phyloP scores from a whole-genome alignment of 2,329 filamentous ascomycete species.

The Talaromyces sp. region DNA sequence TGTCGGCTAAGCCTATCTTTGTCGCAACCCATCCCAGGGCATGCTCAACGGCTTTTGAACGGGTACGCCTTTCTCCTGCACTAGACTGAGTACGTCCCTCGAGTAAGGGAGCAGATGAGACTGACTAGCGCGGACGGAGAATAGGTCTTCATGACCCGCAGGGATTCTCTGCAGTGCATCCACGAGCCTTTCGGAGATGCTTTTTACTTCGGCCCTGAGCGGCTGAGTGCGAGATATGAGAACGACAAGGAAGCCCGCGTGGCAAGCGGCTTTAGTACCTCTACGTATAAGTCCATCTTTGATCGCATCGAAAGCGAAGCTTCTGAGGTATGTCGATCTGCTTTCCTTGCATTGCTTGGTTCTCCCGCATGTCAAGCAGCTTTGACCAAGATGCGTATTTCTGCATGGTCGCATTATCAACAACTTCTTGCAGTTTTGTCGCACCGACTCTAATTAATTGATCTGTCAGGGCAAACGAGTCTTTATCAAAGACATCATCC shows the following conservation, averaged over 20 bases:
- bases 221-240: slow-evolving; percentile 74
- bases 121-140: slow-evolving; percentile 4
- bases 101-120: neutral
- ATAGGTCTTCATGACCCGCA: slow-evolving; percentile 94
- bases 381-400: neutral
- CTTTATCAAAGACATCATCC: slow-evolving; percentile 97
- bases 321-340: slow-evolving; percentile 62
- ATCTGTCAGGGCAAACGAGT: slow-evolving; percentile 71
- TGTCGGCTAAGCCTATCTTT: slow-evolving; percentile 65
- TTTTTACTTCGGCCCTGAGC: slow-evolving; percentile 92
- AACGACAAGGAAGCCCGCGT: slow-evolving; percentile 56
- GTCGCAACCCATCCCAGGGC: slow-evolving; percentile 90
- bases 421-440: neutral
- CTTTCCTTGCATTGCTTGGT: slow-evolving; percentile 1
- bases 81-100: neutral
- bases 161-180: slow-evolving; percentile 73
- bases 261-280: slow-evolving; percentile 44
- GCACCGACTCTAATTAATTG: slow-evolving; percentile 10
- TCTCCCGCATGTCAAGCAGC: neutral
- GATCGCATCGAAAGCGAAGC: slow-evolving; percentile 69
- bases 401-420: neutral
- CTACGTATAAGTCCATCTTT: slow-evolving; percentile 62
- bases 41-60: slow-evolving; percentile 95
- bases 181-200: slow-evolving; percentile 97
- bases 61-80: slow-evolving; percentile 55